Conservation (phyloP, 345 rosid species). For the Ailanthus altissimus region DNA sequence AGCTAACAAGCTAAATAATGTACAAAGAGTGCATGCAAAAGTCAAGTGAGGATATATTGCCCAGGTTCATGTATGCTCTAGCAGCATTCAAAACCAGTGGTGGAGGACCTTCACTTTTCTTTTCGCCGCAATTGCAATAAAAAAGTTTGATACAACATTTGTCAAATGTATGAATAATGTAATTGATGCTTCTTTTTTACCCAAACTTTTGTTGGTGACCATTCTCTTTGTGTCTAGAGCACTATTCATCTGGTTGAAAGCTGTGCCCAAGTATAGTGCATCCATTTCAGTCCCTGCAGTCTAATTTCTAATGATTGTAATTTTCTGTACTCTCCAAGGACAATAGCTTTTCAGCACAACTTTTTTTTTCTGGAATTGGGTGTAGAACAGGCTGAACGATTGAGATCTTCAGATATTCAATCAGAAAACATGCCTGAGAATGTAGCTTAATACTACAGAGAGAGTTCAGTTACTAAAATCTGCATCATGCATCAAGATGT, state of each 20-base stretch:
- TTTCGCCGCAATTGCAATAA: neutral
- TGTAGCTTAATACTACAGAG: neutral
- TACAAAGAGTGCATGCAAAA: neutral
- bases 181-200: neutral
- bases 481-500: neutral
- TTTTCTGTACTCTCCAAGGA: neutral
- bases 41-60: constrained; percentile 8
- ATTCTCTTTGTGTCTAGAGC: neutral
- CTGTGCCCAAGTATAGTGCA: neutral
- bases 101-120: constrained; percentile 15
- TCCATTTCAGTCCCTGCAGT: neutral
- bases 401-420: neutral
- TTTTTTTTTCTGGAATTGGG: neutral
- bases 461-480: neutral
- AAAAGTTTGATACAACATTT: neutral
- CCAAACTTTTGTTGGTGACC: neutral
- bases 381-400: neutral
- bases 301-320: neutral
- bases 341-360: neutral
- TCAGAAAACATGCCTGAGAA: neutral
- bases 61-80: constrained; percentile 16
- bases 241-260: neutral
- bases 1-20: constrained; percentile 14
- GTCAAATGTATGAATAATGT: neutral
- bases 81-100: constrained; percentile 8